Evolutionary conservation across 352 stramenopile species (phyloP).

Genomic region (Globisporangium ultimum): DNA sequence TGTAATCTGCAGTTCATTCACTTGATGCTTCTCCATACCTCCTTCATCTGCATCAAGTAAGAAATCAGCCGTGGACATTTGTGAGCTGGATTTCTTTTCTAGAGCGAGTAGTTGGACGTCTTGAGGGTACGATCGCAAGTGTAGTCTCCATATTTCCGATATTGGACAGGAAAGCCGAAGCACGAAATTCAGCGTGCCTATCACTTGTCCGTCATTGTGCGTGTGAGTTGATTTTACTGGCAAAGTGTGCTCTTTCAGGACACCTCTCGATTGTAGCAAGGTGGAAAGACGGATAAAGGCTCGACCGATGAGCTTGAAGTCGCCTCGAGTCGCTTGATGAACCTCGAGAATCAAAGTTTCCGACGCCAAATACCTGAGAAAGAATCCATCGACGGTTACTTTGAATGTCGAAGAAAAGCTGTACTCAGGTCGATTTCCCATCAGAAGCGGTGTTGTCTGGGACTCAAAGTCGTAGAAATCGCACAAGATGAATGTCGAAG

Average conservation of each 20-base stretch:
- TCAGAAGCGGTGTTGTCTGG: constrained; percentile 86
- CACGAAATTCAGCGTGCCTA: constrained; percentile 80
- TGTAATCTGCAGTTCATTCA: constrained; percentile 71
- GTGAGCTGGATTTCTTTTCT: constrained; percentile 8
- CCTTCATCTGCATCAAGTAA: constrained; percentile 18
- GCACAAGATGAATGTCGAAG: constrained; percentile 89
- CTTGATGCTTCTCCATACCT: constrained; percentile 13
- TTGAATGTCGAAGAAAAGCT: constrained; percentile 92
- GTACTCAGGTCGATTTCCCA: constrained; percentile 80
- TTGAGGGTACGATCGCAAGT: constrained; percentile 86
- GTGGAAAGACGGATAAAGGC: constrained; percentile 58
- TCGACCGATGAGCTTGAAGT: constrained; percentile 86
- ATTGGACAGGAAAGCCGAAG: constrained; percentile 87
- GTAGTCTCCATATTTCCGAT: constrained; percentile 89
- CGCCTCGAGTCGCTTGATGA: constrained; percentile 81
- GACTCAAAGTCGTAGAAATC: constrained; percentile 96
- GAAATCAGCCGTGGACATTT: constrained; percentile 16
- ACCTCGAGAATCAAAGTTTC: constrained; percentile 87
- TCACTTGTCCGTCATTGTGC: constrained; percentile 24
- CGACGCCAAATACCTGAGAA: constrained; percentile 88
- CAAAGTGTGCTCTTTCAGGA: constrained; percentile 60
- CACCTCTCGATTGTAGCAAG: constrained; percentile 73
- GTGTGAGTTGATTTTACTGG: constrained; percentile 35
- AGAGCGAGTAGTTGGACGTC: constrained; percentile 61
- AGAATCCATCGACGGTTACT: constrained; percentile 91